A percentile compares a stretch with the other conserved stretches of the same genome.
These are phyloP conservation scores for Uromyces viciae-fabae DNA, from an alignment of 1,284 basidiomycete species.

Conservation along the genomic window DNA sequence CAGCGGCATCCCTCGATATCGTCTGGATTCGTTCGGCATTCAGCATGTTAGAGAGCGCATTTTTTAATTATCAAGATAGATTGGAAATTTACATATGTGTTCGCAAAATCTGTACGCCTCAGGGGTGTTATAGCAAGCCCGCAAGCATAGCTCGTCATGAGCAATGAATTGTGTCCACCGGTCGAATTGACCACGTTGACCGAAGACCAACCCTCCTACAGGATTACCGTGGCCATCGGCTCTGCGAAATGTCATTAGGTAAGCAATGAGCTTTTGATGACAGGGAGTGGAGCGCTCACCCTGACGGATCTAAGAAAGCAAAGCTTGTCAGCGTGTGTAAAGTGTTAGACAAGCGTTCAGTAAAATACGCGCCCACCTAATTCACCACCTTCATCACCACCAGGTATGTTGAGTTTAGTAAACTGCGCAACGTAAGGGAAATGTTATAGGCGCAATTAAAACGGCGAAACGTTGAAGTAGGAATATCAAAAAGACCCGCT, in stretches of 20 bases:
- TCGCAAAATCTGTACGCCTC: conserved; percentile 16
- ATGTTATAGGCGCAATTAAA: neutral
- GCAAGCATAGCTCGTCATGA: conserved; percentile 26
- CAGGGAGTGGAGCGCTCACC: neutral
- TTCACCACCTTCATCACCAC: conserved; percentile 29
- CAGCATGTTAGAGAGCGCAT: too few relatives aligned
- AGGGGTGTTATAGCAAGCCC: conserved; percentile 29
- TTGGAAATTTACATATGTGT: conserved; percentile 30
- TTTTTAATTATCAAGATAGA: too few relatives aligned
- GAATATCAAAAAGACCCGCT: neutral
- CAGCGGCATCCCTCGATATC: conserved; percentile 41
- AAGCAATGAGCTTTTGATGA: neutral
- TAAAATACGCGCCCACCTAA: conserved; percentile 12
- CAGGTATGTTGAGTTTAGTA: conserved; percentile 37
- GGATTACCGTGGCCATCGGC: conserved; percentile 39
- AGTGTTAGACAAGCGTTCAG: neutral
- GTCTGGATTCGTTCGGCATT: too few relatives aligned
- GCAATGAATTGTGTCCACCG: conserved; percentile 42
- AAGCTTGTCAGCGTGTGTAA: too few relatives aligned
- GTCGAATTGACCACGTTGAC: conserved; percentile 30
- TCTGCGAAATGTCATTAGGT: neutral
- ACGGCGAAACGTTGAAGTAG: neutral
- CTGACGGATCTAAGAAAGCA: conserved; percentile 18
- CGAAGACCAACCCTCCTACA: conserved; percentile 35
- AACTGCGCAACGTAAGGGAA: conserved; percentile 7